Conservation (phyloP, 148 eudicot genomes). For the Rheum nobile region DNA sequence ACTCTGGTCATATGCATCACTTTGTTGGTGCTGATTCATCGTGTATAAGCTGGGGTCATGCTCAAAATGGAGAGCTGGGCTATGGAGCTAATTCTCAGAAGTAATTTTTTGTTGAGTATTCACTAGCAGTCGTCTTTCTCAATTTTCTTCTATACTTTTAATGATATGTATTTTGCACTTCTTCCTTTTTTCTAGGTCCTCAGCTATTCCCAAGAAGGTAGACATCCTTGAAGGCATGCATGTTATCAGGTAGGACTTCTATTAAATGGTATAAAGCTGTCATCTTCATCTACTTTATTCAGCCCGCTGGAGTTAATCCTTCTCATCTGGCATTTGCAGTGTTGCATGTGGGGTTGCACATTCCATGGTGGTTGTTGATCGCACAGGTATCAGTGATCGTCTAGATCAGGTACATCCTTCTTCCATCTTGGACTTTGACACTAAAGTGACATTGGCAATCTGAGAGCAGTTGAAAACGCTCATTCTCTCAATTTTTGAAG, state of each 20-base stretch:
- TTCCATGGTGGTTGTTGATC: conserved; percentile 86
- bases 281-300: not conserved
- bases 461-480: not conserved
- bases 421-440: not conserved
- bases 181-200: conserved; percentile 28
- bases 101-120: conserved; percentile 17
- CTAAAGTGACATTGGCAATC: not conserved
- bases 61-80: conserved; percentile 87
- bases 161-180: not conserved
- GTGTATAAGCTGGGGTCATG: conserved; percentile 97
- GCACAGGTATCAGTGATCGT: conserved; percentile 44
- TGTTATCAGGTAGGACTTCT: conserved; percentile 42
- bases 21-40: conserved; percentile 94
- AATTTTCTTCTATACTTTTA: not conserved
- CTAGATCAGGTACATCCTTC: conserved; percentile 62
- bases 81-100: conserved; percentile 64
- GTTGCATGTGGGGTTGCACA: conserved; percentile 91
- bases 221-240: conserved; percentile 71
- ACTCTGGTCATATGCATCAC: conserved; percentile 84
- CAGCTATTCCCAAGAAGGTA: conserved; percentile 58
- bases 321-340: conserved; percentile 19
- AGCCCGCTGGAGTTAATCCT: not conserved
- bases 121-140: not conserved
- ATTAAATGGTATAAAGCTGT: not conserved
- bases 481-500: no score